These are phyloP conservation scores for Hypoxylon fragiforme DNA, from an alignment of 495 filamentous ascomycete species.

Conservation along the genomic window DNA sequence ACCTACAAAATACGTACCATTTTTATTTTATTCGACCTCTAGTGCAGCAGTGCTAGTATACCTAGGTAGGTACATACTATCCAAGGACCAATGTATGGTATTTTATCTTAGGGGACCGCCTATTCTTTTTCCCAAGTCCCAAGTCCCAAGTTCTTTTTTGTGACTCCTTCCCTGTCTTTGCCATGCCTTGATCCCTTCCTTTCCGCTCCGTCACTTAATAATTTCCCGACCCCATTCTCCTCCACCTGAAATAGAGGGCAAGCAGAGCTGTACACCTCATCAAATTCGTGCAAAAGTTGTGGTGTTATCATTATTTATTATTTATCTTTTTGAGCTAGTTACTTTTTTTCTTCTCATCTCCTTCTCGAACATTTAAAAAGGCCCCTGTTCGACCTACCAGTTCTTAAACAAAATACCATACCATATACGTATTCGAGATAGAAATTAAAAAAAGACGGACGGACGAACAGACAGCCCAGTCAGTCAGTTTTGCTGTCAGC, in stretches of 20 bases:
- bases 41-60: no score
- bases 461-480: background rate
- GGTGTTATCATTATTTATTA: conserved; percentile 20
- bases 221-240: conserved; percentile 38
- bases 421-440: background rate
- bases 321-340: conserved; percentile 2
- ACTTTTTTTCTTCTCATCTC: background rate
- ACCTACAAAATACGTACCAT: conserved; percentile 25
- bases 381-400: conserved; percentile 9
- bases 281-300: conserved; percentile 27
- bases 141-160: no score
- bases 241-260: conserved; percentile 25
- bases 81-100: no score
- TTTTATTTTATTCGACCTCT: background rate
- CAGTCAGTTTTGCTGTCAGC: conserved; percentile 2
- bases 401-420: conserved; percentile 1
- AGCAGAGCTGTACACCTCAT: conserved; percentile 28
- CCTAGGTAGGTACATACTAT: no score
- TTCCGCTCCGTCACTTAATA: conserved; percentile 37
- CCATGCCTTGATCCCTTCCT: conserved; percentile 36
- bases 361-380: conserved; percentile 9
- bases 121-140: no score
- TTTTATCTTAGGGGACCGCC: conserved; percentile 28
- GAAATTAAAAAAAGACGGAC: background rate
- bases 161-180: conserved; percentile 32